phyloP scores from a whole-genome alignment of 2,329 filamentous ascomycete genomes.

The Microcyclospora tardicrescens region DNA sequence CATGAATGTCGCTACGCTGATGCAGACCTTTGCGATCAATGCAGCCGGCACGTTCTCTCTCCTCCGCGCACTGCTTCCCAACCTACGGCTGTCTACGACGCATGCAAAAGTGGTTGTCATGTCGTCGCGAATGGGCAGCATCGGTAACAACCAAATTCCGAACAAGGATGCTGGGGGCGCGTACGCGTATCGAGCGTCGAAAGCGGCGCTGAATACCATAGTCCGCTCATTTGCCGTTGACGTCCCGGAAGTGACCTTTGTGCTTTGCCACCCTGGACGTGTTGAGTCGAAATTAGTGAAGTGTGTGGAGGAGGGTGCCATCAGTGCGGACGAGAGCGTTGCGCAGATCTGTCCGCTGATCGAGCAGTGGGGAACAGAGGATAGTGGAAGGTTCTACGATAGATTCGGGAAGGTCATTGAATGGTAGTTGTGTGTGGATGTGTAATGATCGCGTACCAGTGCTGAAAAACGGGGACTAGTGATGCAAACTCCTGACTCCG shows the following conservation, averaged over 20 bases:
- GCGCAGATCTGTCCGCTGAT: conserved; percentile 26
- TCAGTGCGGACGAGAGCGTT: conserved; percentile 30
- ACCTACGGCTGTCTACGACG: conserved; percentile 12
- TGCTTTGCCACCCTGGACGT: conserved; percentile 33
- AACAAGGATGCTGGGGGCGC: conserved; percentile 24
- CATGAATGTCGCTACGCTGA: conserved; percentile 29
- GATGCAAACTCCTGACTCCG: too few relatives aligned
- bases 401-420: conserved; percentile 29
- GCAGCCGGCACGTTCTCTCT: conserved; percentile 30
- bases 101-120: conserved; percentile 28
- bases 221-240: conserved; percentile 32
- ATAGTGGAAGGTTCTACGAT: conserved; percentile 32
- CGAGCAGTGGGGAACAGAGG: conserved; percentile 16
- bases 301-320: conserved; percentile 34
- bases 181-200: conserved; percentile 36
- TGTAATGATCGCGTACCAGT: too few relatives aligned
- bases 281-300: conserved; percentile 33
- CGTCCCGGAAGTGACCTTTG: conserved; percentile 29
- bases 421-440: conserved; percentile 22
- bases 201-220: conserved; percentile 35
- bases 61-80: conserved; percentile 25
- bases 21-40: conserved; percentile 29
- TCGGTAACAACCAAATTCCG: conserved; percentile 23
- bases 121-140: conserved; percentile 33
- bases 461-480: too few relatives aligned